A percentile compares a stretch with the other conserved stretches of the same genome.
These are phyloP conservation scores for Leptographium radiaticola DNA, from an alignment of 2,329 filamentous ascomycete species.

Conservation along the genomic window DNA sequence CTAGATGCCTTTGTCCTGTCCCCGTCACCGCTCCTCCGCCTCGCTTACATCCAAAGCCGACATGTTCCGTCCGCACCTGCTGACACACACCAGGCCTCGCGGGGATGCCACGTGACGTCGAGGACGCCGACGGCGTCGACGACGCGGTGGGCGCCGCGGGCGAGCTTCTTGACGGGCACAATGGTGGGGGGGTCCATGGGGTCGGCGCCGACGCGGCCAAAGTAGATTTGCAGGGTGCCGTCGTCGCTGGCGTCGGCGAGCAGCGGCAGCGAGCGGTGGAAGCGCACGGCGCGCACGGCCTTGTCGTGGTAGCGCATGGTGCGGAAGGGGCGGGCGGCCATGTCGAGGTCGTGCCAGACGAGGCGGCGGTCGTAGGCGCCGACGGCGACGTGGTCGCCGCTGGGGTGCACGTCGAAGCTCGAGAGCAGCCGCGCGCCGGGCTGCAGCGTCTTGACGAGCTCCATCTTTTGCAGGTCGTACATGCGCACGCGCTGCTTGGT, in stretches of 20 bases:
- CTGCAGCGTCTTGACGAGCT: conserved; percentile 84
- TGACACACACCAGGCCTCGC: conserved; percentile 86
- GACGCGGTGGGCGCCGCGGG: conserved; percentile 61
- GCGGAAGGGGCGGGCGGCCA: conserved; percentile 85
- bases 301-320: conserved; percentile 89
- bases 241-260: conserved; percentile 96
- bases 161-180: conserved; percentile 87
- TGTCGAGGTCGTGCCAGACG: conserved; percentile 92
- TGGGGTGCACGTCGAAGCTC: conserved; percentile 82
- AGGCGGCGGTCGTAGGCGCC: conserved; percentile 89
- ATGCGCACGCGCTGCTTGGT: conserved; percentile 87
- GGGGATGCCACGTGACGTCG: conserved; percentile 92
- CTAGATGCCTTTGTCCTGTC: too few relatives aligned
- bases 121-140: conserved; percentile 78
- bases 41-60: conserved; percentile 63
- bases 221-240: conserved; percentile 89
- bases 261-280: conserved; percentile 67
- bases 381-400: conserved; percentile 86
- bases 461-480: conserved; percentile 85
- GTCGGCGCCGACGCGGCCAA: conserved; percentile 88
- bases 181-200: conserved; percentile 94
- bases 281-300: conserved; percentile 80
- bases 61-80: conserved; percentile 90
- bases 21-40: neutral
- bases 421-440: conserved; percentile 91